Conservation (phyloP, 176 grass and related monocot genomes). For the Aegilops speltoides region DNA sequence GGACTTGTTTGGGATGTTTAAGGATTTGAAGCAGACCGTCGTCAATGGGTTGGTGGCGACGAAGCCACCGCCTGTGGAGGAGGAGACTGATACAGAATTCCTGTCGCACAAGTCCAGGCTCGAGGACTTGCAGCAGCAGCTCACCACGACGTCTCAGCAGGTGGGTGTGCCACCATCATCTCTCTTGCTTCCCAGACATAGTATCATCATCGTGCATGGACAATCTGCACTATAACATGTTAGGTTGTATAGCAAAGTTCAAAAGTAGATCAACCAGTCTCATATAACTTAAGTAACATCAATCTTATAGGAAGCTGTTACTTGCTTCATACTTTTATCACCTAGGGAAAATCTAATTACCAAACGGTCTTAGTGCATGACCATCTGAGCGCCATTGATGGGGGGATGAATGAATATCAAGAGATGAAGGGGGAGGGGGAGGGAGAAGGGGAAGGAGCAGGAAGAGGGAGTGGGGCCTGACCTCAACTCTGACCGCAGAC, state of each 20-base stretch:
- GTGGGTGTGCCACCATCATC: not conserved
- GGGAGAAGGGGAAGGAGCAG: not conserved
- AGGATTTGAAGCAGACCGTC: constrained; percentile 79
- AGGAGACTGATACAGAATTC: constrained; percentile 81
- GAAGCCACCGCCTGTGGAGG: constrained; percentile 41
- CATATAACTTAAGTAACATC: not conserved
- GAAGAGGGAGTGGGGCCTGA: not conserved
- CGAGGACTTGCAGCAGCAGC: constrained; percentile 84
- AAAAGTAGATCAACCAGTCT: not conserved
- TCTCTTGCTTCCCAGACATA: not conserved
- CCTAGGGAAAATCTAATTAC: not conserved
- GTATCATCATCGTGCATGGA: not conserved
- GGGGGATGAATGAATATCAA: not conserved
- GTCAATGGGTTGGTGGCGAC: constrained; percentile 56
- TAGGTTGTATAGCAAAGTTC: not conserved
- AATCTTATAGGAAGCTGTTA: not conserved
- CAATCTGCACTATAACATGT: not conserved
- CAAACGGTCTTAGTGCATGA: not conserved
- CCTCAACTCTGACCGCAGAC: too few relatives aligned
- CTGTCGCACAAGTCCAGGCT: constrained; percentile 64
- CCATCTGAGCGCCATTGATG: not conserved
- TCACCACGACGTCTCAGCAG: constrained; percentile 78
- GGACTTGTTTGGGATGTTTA: constrained; percentile 83
- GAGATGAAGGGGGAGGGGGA: not conserved
- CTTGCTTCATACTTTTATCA: not conserved